phyloP scores from a whole-genome alignment of 2,329 filamentous ascomycete species.

The Hirsutella thompsonii region DNA sequence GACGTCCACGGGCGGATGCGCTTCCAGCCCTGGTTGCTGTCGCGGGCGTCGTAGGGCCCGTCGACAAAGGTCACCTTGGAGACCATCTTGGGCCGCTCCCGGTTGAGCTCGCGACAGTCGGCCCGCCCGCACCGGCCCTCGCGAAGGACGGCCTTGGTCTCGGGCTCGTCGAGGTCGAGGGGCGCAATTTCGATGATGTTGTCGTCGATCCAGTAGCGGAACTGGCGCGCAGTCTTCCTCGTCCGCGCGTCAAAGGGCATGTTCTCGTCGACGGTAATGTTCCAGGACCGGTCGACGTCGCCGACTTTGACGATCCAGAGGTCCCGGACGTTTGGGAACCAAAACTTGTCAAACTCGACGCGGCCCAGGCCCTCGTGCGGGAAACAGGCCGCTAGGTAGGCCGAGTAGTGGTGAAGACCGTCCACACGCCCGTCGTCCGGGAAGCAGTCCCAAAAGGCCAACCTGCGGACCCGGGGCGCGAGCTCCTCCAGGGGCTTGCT shows the following conservation, averaged over 20 bases:
- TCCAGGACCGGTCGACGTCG: constrained; percentile 22
- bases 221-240: constrained; percentile 21
- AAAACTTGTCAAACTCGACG: constrained; percentile 23
- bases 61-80: constrained; percentile 24
- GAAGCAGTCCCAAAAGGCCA: constrained; percentile 27
- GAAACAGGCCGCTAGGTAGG: constrained; percentile 20
- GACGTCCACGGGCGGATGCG: constrained; percentile 19
- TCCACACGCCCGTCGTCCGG: constrained; percentile 23
- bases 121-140: constrained; percentile 21
- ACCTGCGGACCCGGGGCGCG: constrained; percentile 18
- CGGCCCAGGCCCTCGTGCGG: constrained; percentile 16
- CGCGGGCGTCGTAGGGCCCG: constrained; percentile 14
- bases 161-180: constrained; percentile 19
- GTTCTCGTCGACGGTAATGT: constrained; percentile 17
- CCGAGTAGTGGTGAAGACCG: constrained; percentile 18
- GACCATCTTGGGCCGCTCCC: constrained; percentile 21
- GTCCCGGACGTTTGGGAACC: constrained; percentile 24
- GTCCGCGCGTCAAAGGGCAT: constrained; percentile 16
- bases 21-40: constrained; percentile 15
- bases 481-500: constrained; percentile 19
- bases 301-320: constrained; percentile 27
- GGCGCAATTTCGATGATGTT: constrained; percentile 23
- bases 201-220: constrained; percentile 24
- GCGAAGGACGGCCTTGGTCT: constrained; percentile 18
- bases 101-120: constrained; percentile 22